Percentiles rank a stretch among this genome's conserved stretches.
Conservation (phyloP, 495 filamentous ascomycete genomes). For the Podospora sp. region DNA sequence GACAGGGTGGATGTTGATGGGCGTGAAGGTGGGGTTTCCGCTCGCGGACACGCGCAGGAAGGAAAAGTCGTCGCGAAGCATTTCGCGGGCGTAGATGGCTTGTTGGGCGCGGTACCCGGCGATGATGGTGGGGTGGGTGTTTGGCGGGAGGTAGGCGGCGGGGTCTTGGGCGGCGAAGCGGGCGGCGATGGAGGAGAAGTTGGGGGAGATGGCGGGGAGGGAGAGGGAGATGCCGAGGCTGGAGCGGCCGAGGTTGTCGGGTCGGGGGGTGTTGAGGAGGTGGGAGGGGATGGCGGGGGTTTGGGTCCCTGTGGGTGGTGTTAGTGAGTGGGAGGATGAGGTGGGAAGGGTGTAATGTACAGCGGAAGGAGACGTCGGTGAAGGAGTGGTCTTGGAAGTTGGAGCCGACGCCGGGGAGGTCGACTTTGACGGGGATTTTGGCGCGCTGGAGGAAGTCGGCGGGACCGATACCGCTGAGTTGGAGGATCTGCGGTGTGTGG, state of each 20-base stretch:
- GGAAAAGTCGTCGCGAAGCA: background rate
- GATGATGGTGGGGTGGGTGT: background rate
- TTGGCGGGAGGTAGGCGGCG: background rate
- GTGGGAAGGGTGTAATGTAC: slow-evolving; percentile 25
- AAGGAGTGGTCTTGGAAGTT: slow-evolving; percentile 60
- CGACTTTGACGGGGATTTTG: slow-evolving; percentile 45
- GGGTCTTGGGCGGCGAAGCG: background rate
- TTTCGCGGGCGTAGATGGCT: background rate
- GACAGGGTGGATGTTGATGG: background rate
- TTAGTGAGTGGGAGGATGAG: background rate
- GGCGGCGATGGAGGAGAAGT: background rate
- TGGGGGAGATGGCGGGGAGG: background rate
- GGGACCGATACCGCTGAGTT: slow-evolving; percentile 56
- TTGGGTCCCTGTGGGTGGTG: background rate
- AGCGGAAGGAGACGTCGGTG: slow-evolving; percentile 33
- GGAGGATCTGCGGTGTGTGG: slow-evolving; percentile 58
- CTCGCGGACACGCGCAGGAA: background rate
- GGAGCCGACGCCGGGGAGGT: slow-evolving; percentile 57
- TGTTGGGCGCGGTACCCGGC: background rate
- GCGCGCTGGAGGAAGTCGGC: slow-evolving; percentile 43
- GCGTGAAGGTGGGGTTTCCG: background rate
- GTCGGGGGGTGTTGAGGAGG: background rate
- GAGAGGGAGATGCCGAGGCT: background rate
- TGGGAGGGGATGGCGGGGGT: background rate
- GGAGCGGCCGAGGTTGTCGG: background rate